Conservation (phyloP, 2,329 filamentous ascomycete genomes). For the Cercospora nicotianae region DNA sequence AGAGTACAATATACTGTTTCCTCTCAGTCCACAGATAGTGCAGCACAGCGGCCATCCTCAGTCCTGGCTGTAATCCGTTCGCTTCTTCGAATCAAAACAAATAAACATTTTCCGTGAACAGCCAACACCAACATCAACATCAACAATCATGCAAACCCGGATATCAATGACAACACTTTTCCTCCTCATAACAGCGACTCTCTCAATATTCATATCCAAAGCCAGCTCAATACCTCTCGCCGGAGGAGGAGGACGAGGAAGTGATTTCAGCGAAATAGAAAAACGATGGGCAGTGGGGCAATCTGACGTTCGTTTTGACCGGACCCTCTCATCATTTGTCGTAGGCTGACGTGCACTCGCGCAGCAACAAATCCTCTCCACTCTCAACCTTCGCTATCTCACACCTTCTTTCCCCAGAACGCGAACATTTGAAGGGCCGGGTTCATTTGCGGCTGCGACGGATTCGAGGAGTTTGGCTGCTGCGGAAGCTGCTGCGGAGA, state of each 20-base stretch:
- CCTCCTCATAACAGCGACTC: neutral
- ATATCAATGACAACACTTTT: neutral
- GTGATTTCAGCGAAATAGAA: neutral
- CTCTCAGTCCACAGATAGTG: too few relatives aligned
- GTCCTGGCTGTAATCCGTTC: too few relatives aligned
- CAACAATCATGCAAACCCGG: neutral
- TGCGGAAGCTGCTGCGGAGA: neutral
- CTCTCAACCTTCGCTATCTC: conserved; percentile 20
- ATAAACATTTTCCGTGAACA: too few relatives aligned
- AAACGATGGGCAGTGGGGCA: neutral
- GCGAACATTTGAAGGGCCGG: neutral
- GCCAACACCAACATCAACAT: too few relatives aligned
- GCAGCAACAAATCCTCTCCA: conserved; percentile 21
- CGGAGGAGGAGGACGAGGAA: neutral
- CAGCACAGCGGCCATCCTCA: too few relatives aligned
- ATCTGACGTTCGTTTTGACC: neutral
- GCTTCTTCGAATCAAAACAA: too few relatives aligned
- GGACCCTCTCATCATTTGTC: too few relatives aligned
- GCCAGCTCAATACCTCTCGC: neutral
- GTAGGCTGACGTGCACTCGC: too few relatives aligned
- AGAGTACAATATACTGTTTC: neutral
- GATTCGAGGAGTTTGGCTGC: conserved; percentile 10
- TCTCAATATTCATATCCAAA: neutral
- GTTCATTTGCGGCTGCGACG: conserved; percentile 15
- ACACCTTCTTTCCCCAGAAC: conserved; percentile 23